Conservation (phyloP, 768 basidiomycete genomes). For the Cantharellus anzutake region DNA sequence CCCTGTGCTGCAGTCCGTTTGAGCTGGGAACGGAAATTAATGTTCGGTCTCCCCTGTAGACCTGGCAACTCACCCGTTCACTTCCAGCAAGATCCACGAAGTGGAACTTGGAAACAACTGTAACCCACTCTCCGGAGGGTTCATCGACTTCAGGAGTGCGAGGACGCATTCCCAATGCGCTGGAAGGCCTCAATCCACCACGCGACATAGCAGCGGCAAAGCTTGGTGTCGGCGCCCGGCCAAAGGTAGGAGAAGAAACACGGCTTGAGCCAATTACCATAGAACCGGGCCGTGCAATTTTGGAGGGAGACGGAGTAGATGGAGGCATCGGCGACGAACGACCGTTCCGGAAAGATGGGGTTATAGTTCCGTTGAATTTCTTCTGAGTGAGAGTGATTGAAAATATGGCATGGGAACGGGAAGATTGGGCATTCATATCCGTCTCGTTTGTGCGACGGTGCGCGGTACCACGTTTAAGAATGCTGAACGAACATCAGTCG, state of each 20-base stretch:
- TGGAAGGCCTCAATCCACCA: slow-evolving; percentile 43
- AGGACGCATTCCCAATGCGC: slow-evolving; percentile 41
- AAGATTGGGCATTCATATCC: slow-evolving; percentile 97
- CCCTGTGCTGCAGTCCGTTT: slow-evolving; percentile 94
- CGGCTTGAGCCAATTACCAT: slow-evolving; percentile 34
- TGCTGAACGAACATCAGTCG: slow-evolving; percentile 23
- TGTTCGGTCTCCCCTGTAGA: neutral
- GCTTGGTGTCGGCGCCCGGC: slow-evolving; percentile 62
- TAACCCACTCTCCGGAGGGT: slow-evolving; percentile 66
- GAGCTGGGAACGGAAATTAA: slow-evolving; percentile 30
- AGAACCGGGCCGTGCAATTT: slow-evolving; percentile 69
- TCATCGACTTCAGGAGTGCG: slow-evolving; percentile 19
- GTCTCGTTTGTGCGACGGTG: slow-evolving; percentile 92
- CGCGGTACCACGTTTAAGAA: slow-evolving; percentile 75
- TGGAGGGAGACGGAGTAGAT: slow-evolving; percentile 49
- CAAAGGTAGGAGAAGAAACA: slow-evolving; percentile 62
- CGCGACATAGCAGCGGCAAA: slow-evolving; percentile 58
- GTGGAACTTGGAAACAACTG: slow-evolving; percentile 89
- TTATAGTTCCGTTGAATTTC: slow-evolving; percentile 49
- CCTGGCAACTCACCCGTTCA: slow-evolving; percentile 47
- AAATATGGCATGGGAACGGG: slow-evolving; percentile 97
- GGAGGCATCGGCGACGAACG: slow-evolving; percentile 52
- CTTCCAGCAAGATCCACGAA: slow-evolving; percentile 97
- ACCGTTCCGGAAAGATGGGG: slow-evolving; percentile 39
- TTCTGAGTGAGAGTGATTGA: slow-evolving; percentile 87